Percentiles rank a stretch among this genome's conserved stretches.
These are phyloP conservation scores for Fusarium sterilihyphosum DNA, from an alignment of 2,329 filamentous ascomycete genomes.

Conservation along the genomic window DNA sequence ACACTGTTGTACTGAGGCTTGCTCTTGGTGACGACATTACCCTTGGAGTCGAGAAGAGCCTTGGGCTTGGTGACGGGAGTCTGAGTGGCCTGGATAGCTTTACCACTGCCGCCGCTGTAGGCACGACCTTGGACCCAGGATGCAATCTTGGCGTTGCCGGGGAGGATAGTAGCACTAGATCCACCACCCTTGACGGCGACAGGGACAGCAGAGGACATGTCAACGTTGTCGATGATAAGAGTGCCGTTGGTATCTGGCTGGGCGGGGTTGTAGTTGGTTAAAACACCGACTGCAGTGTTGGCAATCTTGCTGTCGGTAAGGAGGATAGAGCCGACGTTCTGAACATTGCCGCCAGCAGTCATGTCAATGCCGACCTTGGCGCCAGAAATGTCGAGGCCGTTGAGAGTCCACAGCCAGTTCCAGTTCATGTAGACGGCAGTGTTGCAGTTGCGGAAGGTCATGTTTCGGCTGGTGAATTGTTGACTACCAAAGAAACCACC, in stretches of 20 bases:
- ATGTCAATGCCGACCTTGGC: constrained; percentile 83
- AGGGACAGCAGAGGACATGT: constrained; percentile 75
- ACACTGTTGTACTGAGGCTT: constrained; percentile 88
- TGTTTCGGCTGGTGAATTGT: constrained; percentile 86
- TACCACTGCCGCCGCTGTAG: constrained; percentile 63
- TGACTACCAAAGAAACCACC: constrained; percentile 86
- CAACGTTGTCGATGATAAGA: constrained; percentile 88
- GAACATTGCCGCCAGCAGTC: constrained; percentile 69
- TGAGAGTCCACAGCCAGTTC: constrained; percentile 90
- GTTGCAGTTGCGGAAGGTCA: constrained; percentile 83
- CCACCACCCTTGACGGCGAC: constrained; percentile 71
- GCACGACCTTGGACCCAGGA: constrained; percentile 84
- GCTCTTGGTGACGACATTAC: constrained; percentile 81
- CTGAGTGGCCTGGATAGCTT: constrained; percentile 69
- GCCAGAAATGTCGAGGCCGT: constrained; percentile 78
- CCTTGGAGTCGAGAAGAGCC: constrained; percentile 69
- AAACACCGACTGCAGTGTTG: constrained; percentile 79
- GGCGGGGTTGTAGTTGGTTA: constrained; percentile 74
- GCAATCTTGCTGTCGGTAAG: constrained; percentile 82
- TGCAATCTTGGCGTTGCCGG: constrained; percentile 73
- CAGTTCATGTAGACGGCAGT: constrained; percentile 91
- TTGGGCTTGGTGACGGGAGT: constrained; percentile 69
- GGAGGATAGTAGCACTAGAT: constrained; percentile 69
- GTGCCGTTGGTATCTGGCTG: constrained; percentile 78
- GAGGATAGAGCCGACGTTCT: constrained; percentile 82